These are phyloP conservation scores for Rugonectria rugulosa DNA, from an alignment of 2,329 filamentous ascomycete genomes.

Conservation along the genomic window DNA sequence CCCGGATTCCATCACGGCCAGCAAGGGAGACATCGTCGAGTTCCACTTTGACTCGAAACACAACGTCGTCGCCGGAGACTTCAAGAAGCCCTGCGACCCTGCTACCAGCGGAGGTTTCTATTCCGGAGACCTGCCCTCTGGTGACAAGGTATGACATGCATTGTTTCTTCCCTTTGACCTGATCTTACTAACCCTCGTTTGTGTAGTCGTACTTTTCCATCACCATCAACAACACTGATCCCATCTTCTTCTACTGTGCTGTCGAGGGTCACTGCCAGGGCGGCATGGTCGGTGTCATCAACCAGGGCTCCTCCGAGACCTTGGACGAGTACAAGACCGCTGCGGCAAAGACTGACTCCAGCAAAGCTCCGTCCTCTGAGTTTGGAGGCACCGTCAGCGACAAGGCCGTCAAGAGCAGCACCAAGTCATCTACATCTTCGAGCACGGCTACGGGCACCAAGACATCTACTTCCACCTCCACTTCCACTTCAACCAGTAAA, in stretches of 20 bases:
- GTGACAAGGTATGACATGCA: conserved; percentile 1
- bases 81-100: conserved; percentile 57
- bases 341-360: conserved; percentile 15
- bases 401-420: not conserved
- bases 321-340: conserved; percentile 26
- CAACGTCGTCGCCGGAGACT: conserved; percentile 58
- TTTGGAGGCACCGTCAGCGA: conserved; percentile 24
- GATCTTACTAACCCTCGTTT: not conserved
- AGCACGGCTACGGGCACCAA: not conserved
- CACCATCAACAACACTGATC: conserved; percentile 39
- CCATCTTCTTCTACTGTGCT: conserved; percentile 43
- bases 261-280: conserved; percentile 38
- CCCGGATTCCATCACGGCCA: conserved; percentile 53
- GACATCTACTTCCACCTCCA: not conserved
- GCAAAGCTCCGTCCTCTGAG: conserved; percentile 10
- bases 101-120: conserved; percentile 27
- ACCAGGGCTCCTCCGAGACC: conserved; percentile 29
- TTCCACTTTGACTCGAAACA: conserved; percentile 62
- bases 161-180: not conserved
- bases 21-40: conserved; percentile 57
- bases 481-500: not conserved
- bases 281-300: conserved; percentile 44
- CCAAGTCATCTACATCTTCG: not conserved
- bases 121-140: conserved; percentile 17
- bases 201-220: conserved; percentile 33